Conservation (phyloP, 768 basidiomycete species). For the Amanita jacksonii region DNA sequence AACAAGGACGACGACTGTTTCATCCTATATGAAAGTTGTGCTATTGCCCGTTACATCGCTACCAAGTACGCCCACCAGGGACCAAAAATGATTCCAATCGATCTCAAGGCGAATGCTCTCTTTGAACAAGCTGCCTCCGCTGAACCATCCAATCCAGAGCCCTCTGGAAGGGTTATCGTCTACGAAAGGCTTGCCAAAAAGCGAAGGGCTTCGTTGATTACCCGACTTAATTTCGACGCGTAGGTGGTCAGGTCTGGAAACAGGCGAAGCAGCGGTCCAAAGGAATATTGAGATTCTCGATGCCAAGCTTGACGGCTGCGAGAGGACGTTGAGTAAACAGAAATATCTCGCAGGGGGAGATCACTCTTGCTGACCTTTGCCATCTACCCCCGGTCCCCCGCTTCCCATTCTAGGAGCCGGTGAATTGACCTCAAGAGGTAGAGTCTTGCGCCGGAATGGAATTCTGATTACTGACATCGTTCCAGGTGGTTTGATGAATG, state of each 20-base stretch:
- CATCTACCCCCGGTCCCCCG: constrained; percentile 34
- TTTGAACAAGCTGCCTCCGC: constrained; percentile 45
- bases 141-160: constrained; percentile 46
- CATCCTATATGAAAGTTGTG: constrained; percentile 52
- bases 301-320: constrained; percentile 42
- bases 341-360: constrained; percentile 46
- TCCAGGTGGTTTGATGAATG: no score
- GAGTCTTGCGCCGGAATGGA: no score
- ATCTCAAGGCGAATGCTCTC: constrained; percentile 27
- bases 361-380: constrained; percentile 51
- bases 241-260: constrained; percentile 15
- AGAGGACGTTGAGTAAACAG: constrained; percentile 44
- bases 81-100: constrained; percentile 37
- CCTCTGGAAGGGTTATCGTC: constrained; percentile 30
- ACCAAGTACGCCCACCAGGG: constrained; percentile 46
- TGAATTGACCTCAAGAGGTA: no score
- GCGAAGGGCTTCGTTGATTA: constrained; percentile 21
- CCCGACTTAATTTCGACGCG: no score
- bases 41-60: constrained; percentile 50
- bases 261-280: constrained; percentile 23
- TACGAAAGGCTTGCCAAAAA: constrained; percentile 42
- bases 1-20: constrained; percentile 51
- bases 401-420: no score
- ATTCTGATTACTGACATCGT: no score
- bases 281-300: constrained; percentile 21